Conservation (phyloP, 345 rosid species). For the Nephelium lappaceum region DNA sequence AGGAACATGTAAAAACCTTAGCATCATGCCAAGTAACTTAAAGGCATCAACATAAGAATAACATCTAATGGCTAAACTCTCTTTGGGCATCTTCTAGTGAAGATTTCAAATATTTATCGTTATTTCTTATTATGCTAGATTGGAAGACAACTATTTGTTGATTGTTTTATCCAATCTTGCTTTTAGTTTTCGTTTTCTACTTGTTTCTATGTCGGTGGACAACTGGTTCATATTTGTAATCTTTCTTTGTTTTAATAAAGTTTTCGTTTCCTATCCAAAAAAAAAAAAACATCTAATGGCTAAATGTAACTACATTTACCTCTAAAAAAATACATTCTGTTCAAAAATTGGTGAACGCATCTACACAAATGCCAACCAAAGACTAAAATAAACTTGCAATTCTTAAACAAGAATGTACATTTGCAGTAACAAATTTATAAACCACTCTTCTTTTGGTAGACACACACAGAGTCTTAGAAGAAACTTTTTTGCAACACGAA, state of each 20-base stretch:
- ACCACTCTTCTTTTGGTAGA: background rate
- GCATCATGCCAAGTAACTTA: background rate
- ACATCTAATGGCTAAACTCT: constrained; percentile 17
- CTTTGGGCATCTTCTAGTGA: too few relatives aligned
- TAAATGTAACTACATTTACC: background rate
- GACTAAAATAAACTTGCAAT: background rate
- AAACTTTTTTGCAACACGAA: background rate
- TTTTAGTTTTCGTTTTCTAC: too few relatives aligned
- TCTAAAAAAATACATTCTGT: background rate
- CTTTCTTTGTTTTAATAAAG: too few relatives aligned
- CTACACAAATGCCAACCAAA: background rate
- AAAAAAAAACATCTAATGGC: too few relatives aligned
- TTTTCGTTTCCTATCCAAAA: too few relatives aligned
- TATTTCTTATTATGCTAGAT: too few relatives aligned
- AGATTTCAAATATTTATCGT: too few relatives aligned
- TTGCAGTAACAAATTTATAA: background rate
- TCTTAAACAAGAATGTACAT: constrained; percentile 3
- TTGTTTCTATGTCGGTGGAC: too few relatives aligned
- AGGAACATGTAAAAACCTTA: background rate
- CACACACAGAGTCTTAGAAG: constrained; percentile 10
- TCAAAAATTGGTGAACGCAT: background rate
- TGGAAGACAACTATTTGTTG: too few relatives aligned
- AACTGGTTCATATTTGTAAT: too few relatives aligned
- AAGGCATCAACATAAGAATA: background rate
- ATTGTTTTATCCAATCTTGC: too few relatives aligned